A percentile compares a stretch with the other conserved stretches of the same genome.
These are phyloP conservation scores for Verticillium alfalfae DNA, from an alignment of 2,329 filamentous ascomycete genomes.

Conservation along the genomic window DNA sequence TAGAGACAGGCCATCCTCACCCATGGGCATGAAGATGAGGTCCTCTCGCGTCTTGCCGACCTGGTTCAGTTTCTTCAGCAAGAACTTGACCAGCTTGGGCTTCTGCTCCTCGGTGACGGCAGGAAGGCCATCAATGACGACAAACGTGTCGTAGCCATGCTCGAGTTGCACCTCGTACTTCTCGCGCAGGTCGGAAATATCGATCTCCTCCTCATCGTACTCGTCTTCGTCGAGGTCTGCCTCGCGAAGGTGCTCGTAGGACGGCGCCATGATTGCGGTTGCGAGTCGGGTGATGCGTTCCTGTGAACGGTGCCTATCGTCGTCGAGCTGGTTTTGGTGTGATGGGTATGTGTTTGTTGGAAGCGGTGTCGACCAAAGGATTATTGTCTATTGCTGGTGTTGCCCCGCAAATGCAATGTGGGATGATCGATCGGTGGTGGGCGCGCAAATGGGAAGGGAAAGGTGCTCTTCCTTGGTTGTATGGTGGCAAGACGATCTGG, in stretches of 20 bases:
- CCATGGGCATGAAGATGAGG: slow-evolving; percentile 88
- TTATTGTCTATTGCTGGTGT: background rate
- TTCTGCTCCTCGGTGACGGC: slow-evolving; percentile 85
- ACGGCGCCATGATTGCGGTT: slow-evolving; percentile 74
- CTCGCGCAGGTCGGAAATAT: slow-evolving; percentile 89
- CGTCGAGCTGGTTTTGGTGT: slow-evolving; percentile 3
- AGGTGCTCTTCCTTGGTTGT: background rate
- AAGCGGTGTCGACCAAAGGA: background rate
- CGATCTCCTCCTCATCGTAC: slow-evolving; percentile 87
- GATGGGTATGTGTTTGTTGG: slow-evolving; percentile 2
- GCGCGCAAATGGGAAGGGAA: background rate
- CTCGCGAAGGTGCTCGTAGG: slow-evolving; percentile 88
- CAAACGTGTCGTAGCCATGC: slow-evolving; percentile 92
- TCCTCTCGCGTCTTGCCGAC: slow-evolving; percentile 84
- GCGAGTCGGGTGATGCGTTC: slow-evolving; percentile 9
- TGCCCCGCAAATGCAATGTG: background rate
- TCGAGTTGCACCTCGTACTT: slow-evolving; percentile 95
- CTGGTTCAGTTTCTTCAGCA: slow-evolving; percentile 85
- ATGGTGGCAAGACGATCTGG: background rate
- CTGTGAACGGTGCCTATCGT: slow-evolving; percentile 3
- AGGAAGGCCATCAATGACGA: slow-evolving; percentile 92
- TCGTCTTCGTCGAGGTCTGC: slow-evolving; percentile 82
- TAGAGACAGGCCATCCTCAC: slow-evolving; percentile 78
- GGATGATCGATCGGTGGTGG: background rate
- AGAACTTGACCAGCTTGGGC: slow-evolving; percentile 91